phyloP scores from a whole-genome alignment of 768 basidiomycete genomes.

The Pisolithus orientalis region DNA sequence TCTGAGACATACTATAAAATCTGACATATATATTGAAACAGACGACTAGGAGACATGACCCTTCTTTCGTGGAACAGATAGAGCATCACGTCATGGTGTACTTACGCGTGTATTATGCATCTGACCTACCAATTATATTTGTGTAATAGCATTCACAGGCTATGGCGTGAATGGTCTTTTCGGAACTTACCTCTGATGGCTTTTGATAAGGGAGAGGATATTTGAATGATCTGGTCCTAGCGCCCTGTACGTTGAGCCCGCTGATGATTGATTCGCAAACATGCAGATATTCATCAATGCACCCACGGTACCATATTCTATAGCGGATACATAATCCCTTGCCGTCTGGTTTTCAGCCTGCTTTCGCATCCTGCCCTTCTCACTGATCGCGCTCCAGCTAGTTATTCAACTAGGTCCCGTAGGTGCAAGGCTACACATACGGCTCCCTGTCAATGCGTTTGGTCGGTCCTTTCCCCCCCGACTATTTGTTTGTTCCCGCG shows the following conservation, averaged over 20 bases:
- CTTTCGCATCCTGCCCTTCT: conserved; percentile 39
- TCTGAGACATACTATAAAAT: background rate
- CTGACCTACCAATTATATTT: conserved; percentile 13
- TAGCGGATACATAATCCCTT: conserved; percentile 46
- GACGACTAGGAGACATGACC: conserved; percentile 83
- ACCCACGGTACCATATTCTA: conserved; percentile 51
- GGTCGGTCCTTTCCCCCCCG: conserved; percentile 41
- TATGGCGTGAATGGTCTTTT: too few relatives aligned
- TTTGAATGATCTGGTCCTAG: conserved; percentile 73
- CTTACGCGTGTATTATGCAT: conserved; percentile 1
- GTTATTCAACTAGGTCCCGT: conserved; percentile 60
- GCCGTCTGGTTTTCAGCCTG: conserved; percentile 58
- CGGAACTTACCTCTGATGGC: conserved; percentile 35
- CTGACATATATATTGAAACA: conserved; percentile 20
- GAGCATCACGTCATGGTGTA: background rate
- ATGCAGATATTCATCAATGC: conserved; percentile 64
- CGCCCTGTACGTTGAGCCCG: background rate
- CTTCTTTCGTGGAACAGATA: conserved; percentile 78
- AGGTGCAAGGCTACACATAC: conserved; percentile 61
- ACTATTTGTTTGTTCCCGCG: conserved; percentile 24
- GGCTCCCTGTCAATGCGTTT: conserved; percentile 46
- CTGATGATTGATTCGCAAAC: conserved; percentile 20
- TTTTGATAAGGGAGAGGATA: conserved; percentile 64
- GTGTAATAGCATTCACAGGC: too few relatives aligned
- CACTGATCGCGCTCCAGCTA: conserved; percentile 63